phyloP scores from a whole-genome alignment of 2,329 filamentous ascomycete species.

The Trichoderma sp. region DNA sequence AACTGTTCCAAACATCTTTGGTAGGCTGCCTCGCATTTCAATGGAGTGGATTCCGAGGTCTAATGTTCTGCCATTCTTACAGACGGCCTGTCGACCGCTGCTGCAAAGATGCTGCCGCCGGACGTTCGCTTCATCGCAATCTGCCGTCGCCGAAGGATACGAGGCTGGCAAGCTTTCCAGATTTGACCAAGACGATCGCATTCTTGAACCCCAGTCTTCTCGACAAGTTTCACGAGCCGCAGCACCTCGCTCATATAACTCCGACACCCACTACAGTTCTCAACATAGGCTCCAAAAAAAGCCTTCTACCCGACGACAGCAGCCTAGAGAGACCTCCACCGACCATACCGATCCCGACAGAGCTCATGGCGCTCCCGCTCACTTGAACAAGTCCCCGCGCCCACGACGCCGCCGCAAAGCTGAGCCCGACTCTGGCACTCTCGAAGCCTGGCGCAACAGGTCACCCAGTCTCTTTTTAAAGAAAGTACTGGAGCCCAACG shows the following conservation, averaged over 20 bases:
- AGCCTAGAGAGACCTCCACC: neutral
- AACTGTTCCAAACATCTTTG: conserved; percentile 29
- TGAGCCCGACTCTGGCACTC: neutral
- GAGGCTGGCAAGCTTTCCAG: neutral
- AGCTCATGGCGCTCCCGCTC: neutral
- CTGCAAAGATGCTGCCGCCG: neutral
- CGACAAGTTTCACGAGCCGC: neutral
- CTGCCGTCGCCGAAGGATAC: conserved; percentile 3
- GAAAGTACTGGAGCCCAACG: conserved; percentile 26
- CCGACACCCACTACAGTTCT: neutral
- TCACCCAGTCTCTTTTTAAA: conserved; percentile 34
- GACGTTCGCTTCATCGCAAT: conserved; percentile 15
- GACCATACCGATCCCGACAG: neutral
- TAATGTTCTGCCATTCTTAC: neutral
- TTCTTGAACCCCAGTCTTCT: neutral
- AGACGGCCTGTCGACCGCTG: conserved; percentile 17
- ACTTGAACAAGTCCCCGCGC: neutral
- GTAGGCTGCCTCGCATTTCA: conserved; percentile 27
- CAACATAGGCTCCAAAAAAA: neutral
- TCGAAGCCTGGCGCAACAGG: conserved; percentile 14
- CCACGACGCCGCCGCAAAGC: neutral
- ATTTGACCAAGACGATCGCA: conserved; percentile 7
- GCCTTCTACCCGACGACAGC: neutral
- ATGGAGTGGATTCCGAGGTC: neutral
- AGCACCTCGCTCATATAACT: neutral